Conservation (phyloP, 768 basidiomycete species). For the Boletus subparvulus region DNA sequence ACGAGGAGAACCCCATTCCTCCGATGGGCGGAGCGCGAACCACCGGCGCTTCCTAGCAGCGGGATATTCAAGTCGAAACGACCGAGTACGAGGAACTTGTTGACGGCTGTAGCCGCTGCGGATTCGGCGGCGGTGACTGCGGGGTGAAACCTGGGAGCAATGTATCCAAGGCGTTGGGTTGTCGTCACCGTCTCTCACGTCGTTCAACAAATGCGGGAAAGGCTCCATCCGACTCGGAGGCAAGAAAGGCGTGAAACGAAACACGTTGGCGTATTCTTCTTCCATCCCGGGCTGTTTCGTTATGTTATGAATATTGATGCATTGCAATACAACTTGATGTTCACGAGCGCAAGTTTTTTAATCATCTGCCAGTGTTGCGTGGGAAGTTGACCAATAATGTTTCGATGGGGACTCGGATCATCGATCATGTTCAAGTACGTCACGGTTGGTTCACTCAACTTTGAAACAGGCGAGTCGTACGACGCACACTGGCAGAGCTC, state of each 20-base stretch:
- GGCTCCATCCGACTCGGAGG: slow-evolving; percentile 46
- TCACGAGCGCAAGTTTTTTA: background rate
- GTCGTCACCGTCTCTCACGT: too few species aligned
- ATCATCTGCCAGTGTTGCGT: slow-evolving; percentile 5
- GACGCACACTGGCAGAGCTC: too few species aligned
- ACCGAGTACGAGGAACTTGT: slow-evolving; percentile 46
- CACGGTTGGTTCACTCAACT: too few species aligned
- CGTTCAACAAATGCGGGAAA: slow-evolving; percentile 27
- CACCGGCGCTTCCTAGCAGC: slow-evolving; percentile 4
- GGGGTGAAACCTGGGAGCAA: slow-evolving; percentile 20
- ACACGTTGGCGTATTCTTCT: background rate
- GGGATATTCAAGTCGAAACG: slow-evolving; percentile 36
- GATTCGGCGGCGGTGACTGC: slow-evolving; percentile 40
- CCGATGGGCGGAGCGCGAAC: slow-evolving; percentile 50
- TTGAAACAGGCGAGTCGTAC: too few species aligned
- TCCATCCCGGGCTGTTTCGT: background rate
- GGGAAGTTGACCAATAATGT: too few species aligned
- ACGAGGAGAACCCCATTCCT: slow-evolving; percentile 86
- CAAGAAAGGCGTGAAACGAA: slow-evolving; percentile 18
- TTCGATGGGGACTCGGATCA: too few species aligned
- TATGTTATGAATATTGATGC: slow-evolving; percentile 4
- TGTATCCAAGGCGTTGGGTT: background rate
- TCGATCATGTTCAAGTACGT: too few species aligned
- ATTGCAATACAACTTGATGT: slow-evolving; percentile 7
- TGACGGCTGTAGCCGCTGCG: slow-evolving; percentile 44